Base-by-base conservation (phyloP, 2,329 filamentous ascomycete genomes). In the Hyphodiscus sp. region DNA sequence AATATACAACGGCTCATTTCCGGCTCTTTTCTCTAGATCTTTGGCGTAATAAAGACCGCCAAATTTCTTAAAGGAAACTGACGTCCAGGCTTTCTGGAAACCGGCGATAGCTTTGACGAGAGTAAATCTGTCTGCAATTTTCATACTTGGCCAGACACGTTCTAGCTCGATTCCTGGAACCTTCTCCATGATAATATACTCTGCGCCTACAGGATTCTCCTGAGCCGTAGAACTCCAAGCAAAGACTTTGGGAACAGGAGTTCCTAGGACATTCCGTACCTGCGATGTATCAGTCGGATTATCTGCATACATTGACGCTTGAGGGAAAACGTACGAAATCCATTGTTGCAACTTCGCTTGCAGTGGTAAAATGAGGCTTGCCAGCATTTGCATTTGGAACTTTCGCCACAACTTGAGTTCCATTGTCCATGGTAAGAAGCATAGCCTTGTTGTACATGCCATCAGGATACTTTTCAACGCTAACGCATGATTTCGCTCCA, bases 241-340 rank as follows among this genome's bases (percentile, higher is more conserved):
- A 8, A 73, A 61, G 41, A 75, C 68, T 51, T 56, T 65, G n/a
- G 71, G 73, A 43, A 74, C 68, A n/a, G 73, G 71, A 74, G 65
- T 15, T 51, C 63, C n/a, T 69, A 55, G 45, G 30, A 53, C 45
- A 47, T 73, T 42, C 26, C 38, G 3, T 45, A 16, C 42, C 42
- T 45, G 42, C 41, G 20, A 18, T 30, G 16, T 13, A 38, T 38
- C 33, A 38, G 33, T 38, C 10, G 20, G 43, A 33, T 2, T 43
- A 43, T 50, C 48, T 19, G 23, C 13, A 20, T 10, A 18, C 1
- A 11, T 33, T 20, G 15, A 26, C 13, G 26, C 33, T 43, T 16
- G 9, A 29, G 20, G 10, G 11, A 7, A 44, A 38, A 53, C 49
- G 38, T 51, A 61, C 58, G 19, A 58, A 56, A 46, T 62, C 53